Percentiles rank a stretch among this genome's conserved stretches.
phyloP scores from a whole-genome alignment of 78 protist genomes.

The Trichosphaerium sp. region DNA sequence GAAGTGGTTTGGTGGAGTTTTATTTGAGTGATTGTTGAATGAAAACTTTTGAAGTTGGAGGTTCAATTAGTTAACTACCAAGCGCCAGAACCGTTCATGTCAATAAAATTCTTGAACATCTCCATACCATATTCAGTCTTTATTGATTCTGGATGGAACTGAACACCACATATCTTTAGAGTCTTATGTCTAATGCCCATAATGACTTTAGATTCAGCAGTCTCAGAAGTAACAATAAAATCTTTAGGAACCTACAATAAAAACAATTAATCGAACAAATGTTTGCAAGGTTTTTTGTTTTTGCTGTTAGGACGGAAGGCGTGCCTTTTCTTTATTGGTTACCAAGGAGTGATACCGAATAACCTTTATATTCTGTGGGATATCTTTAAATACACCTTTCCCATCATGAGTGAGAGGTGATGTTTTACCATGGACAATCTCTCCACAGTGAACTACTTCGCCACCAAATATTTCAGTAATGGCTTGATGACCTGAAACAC shows the following conservation, averaged over 20 bases:
- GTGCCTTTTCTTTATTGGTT: neutral
- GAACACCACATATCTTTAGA: conserved; percentile 22
- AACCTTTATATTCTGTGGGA: neutral
- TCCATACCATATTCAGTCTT: conserved; percentile 3
- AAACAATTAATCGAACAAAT: too few species aligned
- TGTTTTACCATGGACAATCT: conserved; percentile 24
- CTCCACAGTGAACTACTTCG: conserved; percentile 4
- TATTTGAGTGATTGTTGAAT: too few species aligned
- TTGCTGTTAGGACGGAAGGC: neutral
- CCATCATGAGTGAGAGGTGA: conserved; percentile 15
- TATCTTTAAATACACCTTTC: neutral
- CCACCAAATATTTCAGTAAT: neutral
- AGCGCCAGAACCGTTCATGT: too few species aligned
- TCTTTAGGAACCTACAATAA: too few species aligned
- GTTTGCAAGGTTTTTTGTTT: neutral
- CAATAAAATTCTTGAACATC: neutral
- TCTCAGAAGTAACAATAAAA: neutral
- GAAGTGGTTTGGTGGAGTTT: too few species aligned
- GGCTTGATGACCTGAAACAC: neutral
- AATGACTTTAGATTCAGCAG: conserved; percentile 8
- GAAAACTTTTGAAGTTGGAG: too few species aligned
- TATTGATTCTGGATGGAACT: conserved; percentile 50
- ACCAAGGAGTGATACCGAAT: conserved; percentile 30
- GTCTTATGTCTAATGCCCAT: conserved; percentile 39
- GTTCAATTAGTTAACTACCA: too few species aligned